A percentile compares a stretch with the other conserved stretches of the same genome.
phyloP scores from a whole-genome alignment of 345 rosid genomes.

The Euphorbia lathyris region DNA sequence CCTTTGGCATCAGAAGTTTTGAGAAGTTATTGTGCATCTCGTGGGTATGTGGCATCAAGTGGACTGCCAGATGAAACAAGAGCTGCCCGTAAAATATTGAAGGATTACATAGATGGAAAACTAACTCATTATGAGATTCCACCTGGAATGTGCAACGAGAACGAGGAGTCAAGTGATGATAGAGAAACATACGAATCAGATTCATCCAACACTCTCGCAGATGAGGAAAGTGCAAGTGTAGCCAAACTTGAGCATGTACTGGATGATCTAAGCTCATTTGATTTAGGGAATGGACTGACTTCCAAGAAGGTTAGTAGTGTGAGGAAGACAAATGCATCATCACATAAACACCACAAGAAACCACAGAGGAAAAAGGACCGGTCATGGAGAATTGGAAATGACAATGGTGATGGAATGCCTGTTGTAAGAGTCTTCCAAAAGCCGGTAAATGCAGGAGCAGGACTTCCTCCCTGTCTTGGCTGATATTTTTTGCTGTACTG shows the following conservation, averaged over 20 bases:
- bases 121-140: conserved; percentile 75
- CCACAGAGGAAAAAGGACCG: conserved; percentile 66
- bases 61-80: conserved; percentile 91
- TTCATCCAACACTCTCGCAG: conserved; percentile 33
- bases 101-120: conserved; percentile 81
- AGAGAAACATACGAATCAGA: conserved; percentile 33
- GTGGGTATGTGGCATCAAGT: conserved; percentile 84
- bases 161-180: conserved; percentile 29
- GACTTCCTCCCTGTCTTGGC: conserved; percentile 29
- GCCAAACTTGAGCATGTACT: conserved; percentile 51
- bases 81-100: conserved; percentile 81
- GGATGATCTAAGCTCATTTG: conserved; percentile 71
- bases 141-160: conserved; percentile 45
- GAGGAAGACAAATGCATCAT: conserved; percentile 46
- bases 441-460: conserved; percentile 44
- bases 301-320: conserved; percentile 34
- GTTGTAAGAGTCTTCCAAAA: conserved; percentile 58
- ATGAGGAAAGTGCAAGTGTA: conserved; percentile 23
- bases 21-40: conserved; percentile 73
- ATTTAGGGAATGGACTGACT: conserved; percentile 60
- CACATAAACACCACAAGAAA: conserved; percentile 73
- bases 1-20: conserved; percentile 76
- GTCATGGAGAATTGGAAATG: conserved; percentile 62
- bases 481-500: conserved; percentile 27
- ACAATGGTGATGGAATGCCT: conserved; percentile 73